Evolutionary conservation across 1,139 yeast genomes (phyloP), one percentile per base, ranked within the genome.

Genomic region (Geotrichum phurueaensis): DNA sequence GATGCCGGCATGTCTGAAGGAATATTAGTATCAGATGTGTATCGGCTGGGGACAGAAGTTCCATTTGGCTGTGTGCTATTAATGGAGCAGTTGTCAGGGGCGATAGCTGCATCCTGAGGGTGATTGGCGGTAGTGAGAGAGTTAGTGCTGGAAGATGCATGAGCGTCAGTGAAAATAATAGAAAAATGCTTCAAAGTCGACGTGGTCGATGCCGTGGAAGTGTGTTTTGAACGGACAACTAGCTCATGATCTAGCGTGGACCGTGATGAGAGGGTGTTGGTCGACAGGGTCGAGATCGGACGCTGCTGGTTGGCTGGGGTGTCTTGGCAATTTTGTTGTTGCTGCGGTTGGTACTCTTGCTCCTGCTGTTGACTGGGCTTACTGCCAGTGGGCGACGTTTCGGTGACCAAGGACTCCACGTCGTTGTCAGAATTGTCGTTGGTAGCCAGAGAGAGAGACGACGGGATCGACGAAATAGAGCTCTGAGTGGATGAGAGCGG

Each of bases 121-220:
- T 3, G 3, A 20, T 12, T n/a, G 13, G 23, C 22, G 13, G 22
- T 29, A 13, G 23, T 45, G 33, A 51, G n/a, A 20, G 56, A 23
- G 23, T 33, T 25, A 36, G 45, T 18, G 55, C 31, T 13, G 39
- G 55, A 7, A 29, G 50, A 43, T n/a, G 51, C 25, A 25, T 25
- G 15, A 13, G 53, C 60, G 12, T 57, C 60, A 22, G 53, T 53
- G 15, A 53, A 53, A 18, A 65, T 64, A 29, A 63, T 61, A 20
- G 68, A 65, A 47, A 62, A 63, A 20, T 67, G 62, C 7, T 64
- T 65, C 10, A 68, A 63, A 3, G 71, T 67, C 3, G 71, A 64
- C 10, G 63, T 54, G 18, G 70, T 67, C 3, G 69, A 68, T 2
- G 66, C 62, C 50, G 65, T 62, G 22, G 70, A 68, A 7, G 66